Base-by-base conservation (phyloP, 257 asterid species). In the Solanum chiquidenum region DNA sequence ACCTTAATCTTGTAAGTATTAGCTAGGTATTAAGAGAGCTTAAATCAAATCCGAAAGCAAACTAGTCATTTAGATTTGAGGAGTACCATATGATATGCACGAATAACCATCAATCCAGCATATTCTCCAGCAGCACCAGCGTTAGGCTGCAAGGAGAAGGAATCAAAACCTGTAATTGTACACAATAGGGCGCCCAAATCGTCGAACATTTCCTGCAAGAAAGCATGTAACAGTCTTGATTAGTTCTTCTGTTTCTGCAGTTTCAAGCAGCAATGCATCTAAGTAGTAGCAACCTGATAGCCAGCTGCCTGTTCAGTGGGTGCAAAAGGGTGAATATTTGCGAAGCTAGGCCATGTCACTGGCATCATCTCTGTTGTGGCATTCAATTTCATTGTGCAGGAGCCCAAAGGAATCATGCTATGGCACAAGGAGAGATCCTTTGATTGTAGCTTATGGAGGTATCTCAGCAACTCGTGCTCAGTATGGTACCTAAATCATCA, bases 321-420 rank as follows among this genome's bases (percentile, higher is more conserved):
- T 83, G 98, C 99, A 90, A 97, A 97, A 79, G 99, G 99, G 91
- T 97, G 99, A 88, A 97, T 90, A 68, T 94, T 89, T 11, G 99
- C 71, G 84, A 96, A 97, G 69, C 87, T 94, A 42, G 99, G 98
- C 98, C 98, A 97, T 55, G 99, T 96, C 83, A 97, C 97, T 3
- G 99, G 99, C 98, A 96, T 96, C 99, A 97, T 97, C 92, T 97
- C 99, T 4, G 99, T 91, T 1, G 99, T 96, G 69, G 99, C 99
- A 31, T 96, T 97, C 92, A 97, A 85, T 88, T 97, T 97, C 99
- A 97, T 97, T 4, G 99, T 97, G 89, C 99, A 97, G 55, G 99
- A 97, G 84, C 99, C 99, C 90, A 97, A 90, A 3, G 99, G 98
- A 90, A 97, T 97, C 99, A 97, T 97, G 91, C 98, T 97, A 83